Evolutionary conservation across 2,329 filamentous ascomycete genomes (phyloP), one percentile per base, ranked within the genome.

Genomic region (Biscogniauxia marginata): DNA sequence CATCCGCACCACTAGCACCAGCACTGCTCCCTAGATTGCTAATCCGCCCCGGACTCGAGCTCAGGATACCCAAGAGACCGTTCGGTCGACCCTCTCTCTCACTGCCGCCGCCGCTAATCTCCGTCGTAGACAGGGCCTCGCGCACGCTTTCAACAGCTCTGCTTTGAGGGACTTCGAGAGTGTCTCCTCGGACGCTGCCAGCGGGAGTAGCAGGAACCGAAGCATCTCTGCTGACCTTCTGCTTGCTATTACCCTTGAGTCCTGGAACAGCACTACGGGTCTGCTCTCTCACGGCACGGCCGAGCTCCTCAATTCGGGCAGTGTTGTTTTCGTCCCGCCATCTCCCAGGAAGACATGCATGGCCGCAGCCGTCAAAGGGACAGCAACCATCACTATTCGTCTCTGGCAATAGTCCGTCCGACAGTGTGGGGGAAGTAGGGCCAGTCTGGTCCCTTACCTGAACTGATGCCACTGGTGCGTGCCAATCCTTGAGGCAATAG

Each of bases 331-430:
- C 80, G 6, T 79, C 74, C 4, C 81, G 77, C 71, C 83, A 85
- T 34, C 73, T 74, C 0, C 83, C 82, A 0, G 84, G 83, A 0
- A 87, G 75, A 58, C 85, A 88, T 23, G 82, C 82, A 63, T 88
- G 85, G 3, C 84, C 80, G 65, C 85, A 88, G 0, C 85, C 84
- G 59, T 87, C 84, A n/a, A 85, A 71, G 1, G 85, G 84, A 60
- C 85, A 88, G 68, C 80, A 85, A 0, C 85, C 85, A 49, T 80
- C 82, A 25, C 79, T 80, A 60, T 68, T 76, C 7, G 73, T 71
- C 18, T 74, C 74, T 1, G 68, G 67, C 1, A 67, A 72, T 47
- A 65, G 58, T 9, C 66, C 58, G 49, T 70, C 66, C 16, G 63
- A 53, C 11, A 62, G 57, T 4, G 63, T 50, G 1, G 58, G 21